Evolutionary conservation across 164 flowering plant species (phyloP).

Genomic region (Buxus sempervirens): DNA sequence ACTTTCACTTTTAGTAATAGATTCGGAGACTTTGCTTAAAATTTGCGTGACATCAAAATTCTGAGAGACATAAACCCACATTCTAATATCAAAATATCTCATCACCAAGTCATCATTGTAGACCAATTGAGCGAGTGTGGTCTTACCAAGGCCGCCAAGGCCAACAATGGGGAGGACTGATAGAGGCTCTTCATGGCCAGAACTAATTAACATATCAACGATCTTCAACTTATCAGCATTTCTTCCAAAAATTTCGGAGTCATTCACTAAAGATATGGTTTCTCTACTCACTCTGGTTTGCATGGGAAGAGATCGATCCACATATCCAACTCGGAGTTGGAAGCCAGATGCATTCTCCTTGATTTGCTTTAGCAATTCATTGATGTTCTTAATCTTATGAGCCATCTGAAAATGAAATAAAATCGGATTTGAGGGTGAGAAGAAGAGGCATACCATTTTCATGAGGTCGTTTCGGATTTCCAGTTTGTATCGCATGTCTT

Average conservation of each 20-base stretch:
- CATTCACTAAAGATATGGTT: neutral
- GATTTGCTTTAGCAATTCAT: conserved; percentile 2
- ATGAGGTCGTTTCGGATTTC: neutral
- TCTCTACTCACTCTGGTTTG: neutral
- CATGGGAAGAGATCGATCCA: too few relatives aligned
- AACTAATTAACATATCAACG: neutral
- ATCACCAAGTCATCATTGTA: conserved; percentile 4
- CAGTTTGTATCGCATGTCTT: neutral
- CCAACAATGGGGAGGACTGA: conserved; percentile 5
- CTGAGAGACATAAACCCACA: conserved; percentile 9
- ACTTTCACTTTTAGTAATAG: too few relatives aligned
- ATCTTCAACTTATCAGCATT: conserved; percentile 1
- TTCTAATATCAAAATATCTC: neutral
- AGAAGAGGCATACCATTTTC: conserved; percentile 1
- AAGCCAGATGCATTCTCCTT: neutral
- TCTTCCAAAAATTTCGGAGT: neutral
- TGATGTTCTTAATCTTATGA: too few relatives aligned
- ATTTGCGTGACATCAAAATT: neutral
- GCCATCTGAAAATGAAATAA: too few relatives aligned
- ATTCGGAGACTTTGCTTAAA: neutral
- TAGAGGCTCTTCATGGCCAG: neutral
- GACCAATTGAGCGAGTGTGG: conserved; percentile 10
- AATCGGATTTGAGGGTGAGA: neutral
- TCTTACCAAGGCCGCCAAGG: conserved; percentile 15
- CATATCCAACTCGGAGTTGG: neutral